Conservation (phyloP, 345 rosid species). For the Gossypium thurberi region DNA sequence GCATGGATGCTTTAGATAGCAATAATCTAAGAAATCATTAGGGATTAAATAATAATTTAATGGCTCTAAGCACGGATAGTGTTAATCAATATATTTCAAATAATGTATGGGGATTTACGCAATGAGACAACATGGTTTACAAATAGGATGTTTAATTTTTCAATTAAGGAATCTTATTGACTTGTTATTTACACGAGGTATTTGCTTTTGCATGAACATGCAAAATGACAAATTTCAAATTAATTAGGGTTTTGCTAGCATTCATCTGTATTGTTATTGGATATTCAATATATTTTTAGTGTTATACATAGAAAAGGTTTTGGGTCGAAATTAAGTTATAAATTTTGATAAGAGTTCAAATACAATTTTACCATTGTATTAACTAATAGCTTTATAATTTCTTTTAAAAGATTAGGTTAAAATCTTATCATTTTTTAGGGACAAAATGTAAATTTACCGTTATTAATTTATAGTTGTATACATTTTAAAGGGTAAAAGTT, state of each 20-base stretch:
- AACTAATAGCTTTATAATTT: too few species aligned
- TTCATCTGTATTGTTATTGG: constrained; percentile 22
- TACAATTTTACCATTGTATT: rapidly evolving
- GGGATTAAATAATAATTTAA: neutral
- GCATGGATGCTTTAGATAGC: constrained; percentile 22
- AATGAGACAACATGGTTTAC: constrained; percentile 24
- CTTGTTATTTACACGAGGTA: constrained; percentile 26
- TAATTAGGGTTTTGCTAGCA: constrained; percentile 13
- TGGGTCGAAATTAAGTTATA: too few species aligned
- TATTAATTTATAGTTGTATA: too few species aligned
- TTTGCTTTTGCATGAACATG: constrained; percentile 2
- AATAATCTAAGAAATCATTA: constrained; percentile 13
- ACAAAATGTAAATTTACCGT: too few species aligned
- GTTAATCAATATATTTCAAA: constrained; percentile 2
- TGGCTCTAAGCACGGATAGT: constrained; percentile 9
- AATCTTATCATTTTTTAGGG: too few species aligned
- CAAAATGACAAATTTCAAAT: constrained; percentile 10
- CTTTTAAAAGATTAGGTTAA: too few species aligned
- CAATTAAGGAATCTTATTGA: constrained; percentile 37
- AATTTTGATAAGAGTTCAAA: too few species aligned
- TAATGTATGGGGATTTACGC: constrained; percentile 15
- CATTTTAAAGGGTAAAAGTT: too few species aligned
- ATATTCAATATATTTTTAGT: too few species aligned
- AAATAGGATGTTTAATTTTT: constrained; percentile 19
- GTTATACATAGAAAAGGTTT: rapidly evolving